Conservation (phyloP, 495 filamentous ascomycete species). For the Endocarpon pusillum region DNA sequence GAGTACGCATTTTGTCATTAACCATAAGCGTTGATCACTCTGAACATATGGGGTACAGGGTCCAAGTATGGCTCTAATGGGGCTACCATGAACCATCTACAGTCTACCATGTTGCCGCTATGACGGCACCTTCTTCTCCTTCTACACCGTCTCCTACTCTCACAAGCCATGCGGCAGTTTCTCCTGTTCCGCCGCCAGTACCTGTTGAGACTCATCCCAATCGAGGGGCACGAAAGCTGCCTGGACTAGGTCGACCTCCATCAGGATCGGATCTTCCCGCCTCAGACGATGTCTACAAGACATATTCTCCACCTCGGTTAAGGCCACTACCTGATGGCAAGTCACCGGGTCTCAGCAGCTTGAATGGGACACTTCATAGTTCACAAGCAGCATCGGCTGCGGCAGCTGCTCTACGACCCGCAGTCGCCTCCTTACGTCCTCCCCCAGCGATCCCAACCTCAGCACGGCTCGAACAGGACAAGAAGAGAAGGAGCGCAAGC, state of each 20-base stretch:
- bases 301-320: conserved; percentile 37
- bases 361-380: neutral
- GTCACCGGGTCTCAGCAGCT: neutral
- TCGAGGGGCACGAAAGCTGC: conserved; percentile 21
- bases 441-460: conserved; percentile 19
- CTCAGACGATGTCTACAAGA: conserved; percentile 69
- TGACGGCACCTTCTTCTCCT: no score
- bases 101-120: no score
- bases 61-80: conserved; percentile 80
- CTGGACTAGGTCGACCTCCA: conserved; percentile 29
- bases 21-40: no score
- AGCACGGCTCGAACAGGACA: conserved; percentile 18
- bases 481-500: conserved; percentile 33
- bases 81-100: conserved; percentile 80
- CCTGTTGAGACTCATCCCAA: conserved; percentile 30
- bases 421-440: conserved; percentile 22
- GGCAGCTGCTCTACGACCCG: conserved; percentile 19
- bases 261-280: conserved; percentile 45
- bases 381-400: neutral
- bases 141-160: no score
- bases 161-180: no score
- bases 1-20: no score
- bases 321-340: conserved; percentile 27
- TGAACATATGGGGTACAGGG: no score
- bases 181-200: conserved; percentile 23